These are phyloP conservation scores for Amanita rubescens DNA, from an alignment of 768 basidiomycete genomes.

Conservation along the genomic window DNA sequence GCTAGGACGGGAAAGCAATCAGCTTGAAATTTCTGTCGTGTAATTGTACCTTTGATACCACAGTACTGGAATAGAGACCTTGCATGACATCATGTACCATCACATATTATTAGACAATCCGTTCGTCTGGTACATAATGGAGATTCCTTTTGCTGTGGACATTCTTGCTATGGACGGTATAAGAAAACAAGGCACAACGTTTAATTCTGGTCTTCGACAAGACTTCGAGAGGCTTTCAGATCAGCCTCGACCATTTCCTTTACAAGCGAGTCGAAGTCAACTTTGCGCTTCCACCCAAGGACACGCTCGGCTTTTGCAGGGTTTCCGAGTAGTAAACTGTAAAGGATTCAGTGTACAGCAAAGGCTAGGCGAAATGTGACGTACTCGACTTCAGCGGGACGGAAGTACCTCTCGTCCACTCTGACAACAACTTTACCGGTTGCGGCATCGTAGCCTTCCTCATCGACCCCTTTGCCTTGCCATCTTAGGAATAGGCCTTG, in stretches of 20 bases:
- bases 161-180: neutral
- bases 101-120: neutral
- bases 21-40: neutral
- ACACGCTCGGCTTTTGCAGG: slow-evolving; percentile 84
- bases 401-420: slow-evolving; percentile 87
- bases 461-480: slow-evolving; percentile 68
- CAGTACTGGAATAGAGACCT: neutral
- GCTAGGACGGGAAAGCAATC: slow-evolving; percentile 47
- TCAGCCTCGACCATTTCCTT: slow-evolving; percentile 89
- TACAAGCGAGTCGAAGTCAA: slow-evolving; percentile 78
- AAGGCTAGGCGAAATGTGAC: slow-evolving; percentile 23
- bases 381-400: slow-evolving; percentile 91
- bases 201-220: slow-evolving; percentile 83
- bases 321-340: slow-evolving; percentile 76
- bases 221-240: slow-evolving; percentile 60
- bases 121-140: too few relatives aligned
- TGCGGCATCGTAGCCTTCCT: slow-evolving; percentile 67
- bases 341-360: slow-evolving; percentile 1
- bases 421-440: slow-evolving; percentile 71
- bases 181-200: neutral
- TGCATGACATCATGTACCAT: neutral
- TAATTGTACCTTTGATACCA: neutral
- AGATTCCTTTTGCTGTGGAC: neutral
- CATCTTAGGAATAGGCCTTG: slow-evolving; percentile 39
- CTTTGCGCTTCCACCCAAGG: slow-evolving; percentile 87